These are phyloP conservation scores for Claviceps monticola DNA, from an alignment of 2,329 filamentous ascomycete species.

Conservation along the genomic window DNA sequence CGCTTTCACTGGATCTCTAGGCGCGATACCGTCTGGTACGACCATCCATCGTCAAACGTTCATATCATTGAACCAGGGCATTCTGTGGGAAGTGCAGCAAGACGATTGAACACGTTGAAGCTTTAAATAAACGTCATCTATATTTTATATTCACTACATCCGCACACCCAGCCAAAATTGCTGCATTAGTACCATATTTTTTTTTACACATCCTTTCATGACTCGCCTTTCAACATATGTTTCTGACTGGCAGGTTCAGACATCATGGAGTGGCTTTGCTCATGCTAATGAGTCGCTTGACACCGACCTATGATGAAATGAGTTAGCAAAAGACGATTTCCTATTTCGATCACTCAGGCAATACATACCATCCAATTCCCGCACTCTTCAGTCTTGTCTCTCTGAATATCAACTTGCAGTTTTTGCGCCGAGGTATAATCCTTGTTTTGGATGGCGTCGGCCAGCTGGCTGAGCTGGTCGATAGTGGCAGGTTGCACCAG, in stretches of 20 bases:
- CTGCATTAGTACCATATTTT: neutral
- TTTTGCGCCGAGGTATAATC: slow-evolving; percentile 54
- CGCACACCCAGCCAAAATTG: neutral
- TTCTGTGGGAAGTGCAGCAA: too few species aligned
- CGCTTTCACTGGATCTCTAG: too few species aligned
- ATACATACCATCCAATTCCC: slow-evolving; percentile 75
- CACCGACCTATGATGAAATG: slow-evolving; percentile 41
- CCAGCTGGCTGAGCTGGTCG: slow-evolving; percentile 48
- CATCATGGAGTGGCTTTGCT: slow-evolving; percentile 55
- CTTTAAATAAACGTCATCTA: too few species aligned
- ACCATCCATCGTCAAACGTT: too few species aligned
- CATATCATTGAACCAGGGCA: too few species aligned
- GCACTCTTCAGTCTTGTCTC: slow-evolving; percentile 65
- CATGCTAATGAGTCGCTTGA: slow-evolving; percentile 68
- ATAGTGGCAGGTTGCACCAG: slow-evolving; percentile 70
- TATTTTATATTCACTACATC: neutral
- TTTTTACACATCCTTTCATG: neutral
- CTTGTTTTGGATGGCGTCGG: slow-evolving; percentile 51
- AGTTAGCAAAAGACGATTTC: neutral
- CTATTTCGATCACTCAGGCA: neutral
- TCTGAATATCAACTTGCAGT: slow-evolving; percentile 63
- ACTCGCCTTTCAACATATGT: neutral
- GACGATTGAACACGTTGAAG: too few species aligned
- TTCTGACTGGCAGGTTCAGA: neutral
- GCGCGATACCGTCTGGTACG: too few species aligned